Conservation (phyloP, 192 early-diverging fungal species). For the Chytriomyces hyalinus region DNA sequence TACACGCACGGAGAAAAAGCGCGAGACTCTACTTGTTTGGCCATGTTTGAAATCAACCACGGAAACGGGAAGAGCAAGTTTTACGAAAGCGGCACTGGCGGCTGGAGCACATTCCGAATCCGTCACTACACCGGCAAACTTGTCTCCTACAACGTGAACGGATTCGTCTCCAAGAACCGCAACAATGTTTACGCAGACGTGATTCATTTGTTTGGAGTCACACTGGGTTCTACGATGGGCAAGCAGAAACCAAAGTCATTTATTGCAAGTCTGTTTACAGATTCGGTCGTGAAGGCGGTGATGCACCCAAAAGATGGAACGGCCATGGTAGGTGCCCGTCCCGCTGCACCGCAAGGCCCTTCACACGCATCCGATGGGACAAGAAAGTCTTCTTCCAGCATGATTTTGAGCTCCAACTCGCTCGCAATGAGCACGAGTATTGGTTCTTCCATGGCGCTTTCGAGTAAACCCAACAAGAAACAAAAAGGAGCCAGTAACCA, state of each 20-base stretch:
- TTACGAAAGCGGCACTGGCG: constrained; percentile 43
- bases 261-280: constrained; percentile 75
- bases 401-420: constrained; percentile 13
- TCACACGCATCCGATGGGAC: not conserved
- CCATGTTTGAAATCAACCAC: constrained; percentile 32
- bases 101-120: constrained; percentile 71
- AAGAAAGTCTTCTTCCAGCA: constrained; percentile 18
- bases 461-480: constrained; percentile 11
- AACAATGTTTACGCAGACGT: constrained; percentile 84
- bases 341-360: constrained; percentile 73
- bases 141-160: constrained; percentile 65
- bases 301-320: constrained; percentile 81
- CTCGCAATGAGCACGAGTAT: constrained; percentile 6
- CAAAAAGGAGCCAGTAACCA: constrained; percentile 1
- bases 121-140: constrained; percentile 80
- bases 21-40: constrained; percentile 29
- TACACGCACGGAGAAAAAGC: constrained; percentile 27
- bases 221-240: constrained; percentile 49
- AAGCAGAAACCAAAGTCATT: constrained; percentile 73
- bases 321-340: constrained; percentile 79
- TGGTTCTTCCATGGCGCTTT: constrained; percentile 7
- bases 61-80: constrained; percentile 9
- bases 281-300: constrained; percentile 73
- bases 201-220: constrained; percentile 81
- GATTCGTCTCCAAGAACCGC: constrained; percentile 77